Conservation (phyloP, 2,329 filamentous ascomycete species). For the Chaetomiaceae sp. region DNA sequence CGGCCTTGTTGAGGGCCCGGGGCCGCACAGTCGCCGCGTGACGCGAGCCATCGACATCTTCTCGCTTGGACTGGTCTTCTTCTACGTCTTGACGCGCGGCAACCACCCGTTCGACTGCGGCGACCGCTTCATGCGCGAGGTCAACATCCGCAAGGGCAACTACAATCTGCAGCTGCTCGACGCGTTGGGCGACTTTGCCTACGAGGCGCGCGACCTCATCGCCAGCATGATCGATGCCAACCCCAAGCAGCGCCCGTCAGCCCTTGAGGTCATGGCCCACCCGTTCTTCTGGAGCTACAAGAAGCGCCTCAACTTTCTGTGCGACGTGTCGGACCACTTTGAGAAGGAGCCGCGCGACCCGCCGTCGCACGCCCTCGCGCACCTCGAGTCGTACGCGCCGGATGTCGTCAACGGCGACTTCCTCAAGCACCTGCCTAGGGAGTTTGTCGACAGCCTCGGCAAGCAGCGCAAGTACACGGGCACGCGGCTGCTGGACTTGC, state of each 20-base stretch:
- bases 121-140: constrained; percentile 90
- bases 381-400: constrained; percentile 51
- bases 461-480: constrained; percentile 96
- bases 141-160: constrained; percentile 91
- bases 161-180: constrained; percentile 68
- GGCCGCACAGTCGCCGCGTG: constrained; percentile 68
- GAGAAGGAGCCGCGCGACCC: constrained; percentile 87
- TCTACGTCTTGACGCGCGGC: constrained; percentile 93
- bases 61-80: constrained; percentile 95
- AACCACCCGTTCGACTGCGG: constrained; percentile 91
- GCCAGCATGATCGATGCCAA: constrained; percentile 64
- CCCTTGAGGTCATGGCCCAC: constrained; percentile 77
- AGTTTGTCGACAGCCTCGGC: constrained; percentile 83
- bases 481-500: constrained; percentile 72
- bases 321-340: constrained; percentile 93
- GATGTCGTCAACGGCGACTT: constrained; percentile 67
- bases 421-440: constrained; percentile 65
- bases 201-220: constrained; percentile 84
- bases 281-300: constrained; percentile 95
- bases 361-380: constrained; percentile 61
- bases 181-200: constrained; percentile 73
- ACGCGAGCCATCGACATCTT: constrained; percentile 98
- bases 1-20: constrained; percentile 32
- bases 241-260: constrained; percentile 60
- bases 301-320: constrained; percentile 87